phyloP scores from a whole-genome alignment of 345 rosid species.

The Bruguiera parviflora region DNA sequence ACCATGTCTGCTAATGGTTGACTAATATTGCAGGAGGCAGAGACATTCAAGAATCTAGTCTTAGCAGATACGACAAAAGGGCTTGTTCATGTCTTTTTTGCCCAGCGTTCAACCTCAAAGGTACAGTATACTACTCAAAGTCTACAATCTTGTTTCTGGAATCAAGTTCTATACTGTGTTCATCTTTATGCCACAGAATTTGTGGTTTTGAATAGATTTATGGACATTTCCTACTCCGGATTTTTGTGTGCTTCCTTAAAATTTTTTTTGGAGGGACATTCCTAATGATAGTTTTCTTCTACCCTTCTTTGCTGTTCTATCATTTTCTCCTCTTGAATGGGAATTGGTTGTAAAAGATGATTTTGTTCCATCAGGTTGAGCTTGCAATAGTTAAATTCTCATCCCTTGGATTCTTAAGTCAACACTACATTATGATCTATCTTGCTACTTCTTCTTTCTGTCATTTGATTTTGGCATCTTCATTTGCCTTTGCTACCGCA shows the following conservation, averaged over 20 bases:
- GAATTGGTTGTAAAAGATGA: neutral
- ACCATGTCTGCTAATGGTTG: neutral
- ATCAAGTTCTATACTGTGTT: neutral
- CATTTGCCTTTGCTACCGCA: neutral
- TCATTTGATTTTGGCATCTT: neutral
- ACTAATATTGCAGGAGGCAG: conserved; percentile 65
- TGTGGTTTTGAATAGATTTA: neutral
- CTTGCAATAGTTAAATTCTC: neutral
- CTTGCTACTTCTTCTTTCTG: no score
- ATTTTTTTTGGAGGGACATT: no score
- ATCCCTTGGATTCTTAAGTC: no score
- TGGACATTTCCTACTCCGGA: neutral
- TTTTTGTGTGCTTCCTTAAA: neutral
- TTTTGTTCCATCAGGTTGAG: neutral
- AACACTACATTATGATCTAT: no score
- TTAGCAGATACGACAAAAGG: conserved; percentile 68
- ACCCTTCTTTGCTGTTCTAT: neutral
- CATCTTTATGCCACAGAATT: neutral
- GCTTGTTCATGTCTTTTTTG: conserved; percentile 84
- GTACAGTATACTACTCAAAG: conserved; percentile 31
- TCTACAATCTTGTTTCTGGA: neutral
- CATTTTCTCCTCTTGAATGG: neutral
- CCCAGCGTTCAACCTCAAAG: conserved; percentile 85
- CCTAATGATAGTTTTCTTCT: no score
- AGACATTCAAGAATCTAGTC: conserved; percentile 67